Evolutionary conservation across 1,139 yeast genomes (phyloP).

Genomic region (Geotrichum aggregatum): DNA sequence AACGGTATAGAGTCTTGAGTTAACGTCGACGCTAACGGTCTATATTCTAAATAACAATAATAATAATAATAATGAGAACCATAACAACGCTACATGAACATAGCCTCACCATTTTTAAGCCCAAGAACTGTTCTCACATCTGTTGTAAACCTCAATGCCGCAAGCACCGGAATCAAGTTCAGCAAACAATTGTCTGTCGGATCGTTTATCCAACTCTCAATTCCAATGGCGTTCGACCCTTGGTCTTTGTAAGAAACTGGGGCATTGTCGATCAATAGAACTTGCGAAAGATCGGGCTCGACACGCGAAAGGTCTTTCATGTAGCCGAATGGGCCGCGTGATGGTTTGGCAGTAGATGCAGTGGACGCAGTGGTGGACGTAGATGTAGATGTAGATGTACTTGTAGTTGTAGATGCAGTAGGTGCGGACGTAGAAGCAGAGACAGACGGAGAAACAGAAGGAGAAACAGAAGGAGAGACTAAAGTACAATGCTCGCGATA

Average conservation of each 20-base stretch:
- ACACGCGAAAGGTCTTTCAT: slow-evolving; percentile 71
- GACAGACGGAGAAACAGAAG: background rate
- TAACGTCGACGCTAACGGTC: no score
- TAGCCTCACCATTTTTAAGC: slow-evolving; percentile 69
- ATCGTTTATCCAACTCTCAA: slow-evolving; percentile 97
- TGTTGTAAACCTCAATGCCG: slow-evolving; percentile 71
- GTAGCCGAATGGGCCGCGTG: slow-evolving; percentile 55
- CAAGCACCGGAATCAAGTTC: slow-evolving; percentile 73
- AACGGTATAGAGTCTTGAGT: no score
- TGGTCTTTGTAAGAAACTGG: slow-evolving; percentile 84
- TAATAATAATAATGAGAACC: background rate
- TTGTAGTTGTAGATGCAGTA: background rate
- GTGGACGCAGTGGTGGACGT: background rate
- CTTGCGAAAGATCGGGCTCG: slow-evolving; percentile 58
- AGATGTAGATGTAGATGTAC: background rate
- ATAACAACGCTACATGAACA: slow-evolving; percentile 40
- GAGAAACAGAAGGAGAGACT: background rate
- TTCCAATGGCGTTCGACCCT: slow-evolving; percentile 81
- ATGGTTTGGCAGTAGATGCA: background rate
- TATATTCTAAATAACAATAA: slow-evolving; percentile 1
- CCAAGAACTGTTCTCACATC: slow-evolving; percentile 84
- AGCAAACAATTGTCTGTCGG: slow-evolving; percentile 80
- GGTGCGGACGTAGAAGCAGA: slow-evolving; percentile 1
- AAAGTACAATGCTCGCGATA: slow-evolving; percentile 81
- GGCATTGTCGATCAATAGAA: slow-evolving; percentile 83